Base-by-base conservation (phyloP, 1,284 basidiomycete species). In the Retiboletus fuscus region DNA sequence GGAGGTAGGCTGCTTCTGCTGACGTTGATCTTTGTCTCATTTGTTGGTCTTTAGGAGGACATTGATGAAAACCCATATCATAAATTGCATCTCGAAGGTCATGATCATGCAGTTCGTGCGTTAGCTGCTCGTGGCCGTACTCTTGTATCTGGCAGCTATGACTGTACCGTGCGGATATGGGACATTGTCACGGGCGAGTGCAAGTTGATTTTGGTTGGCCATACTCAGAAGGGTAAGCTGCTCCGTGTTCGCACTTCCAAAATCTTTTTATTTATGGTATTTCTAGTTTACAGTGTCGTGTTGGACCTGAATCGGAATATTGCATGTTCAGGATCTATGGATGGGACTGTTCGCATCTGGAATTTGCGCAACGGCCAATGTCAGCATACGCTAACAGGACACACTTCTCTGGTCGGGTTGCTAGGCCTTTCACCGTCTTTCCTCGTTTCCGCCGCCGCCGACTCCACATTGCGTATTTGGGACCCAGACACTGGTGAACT, bases 291-390 rank as follows among this genome's bases (percentile, higher is more conserved):
- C 84, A 95, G 94, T 78, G 94, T 97, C 71, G 93, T 97, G 47
- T 89, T 97, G 69, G 95, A 98, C 83, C 88, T 92, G 69, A 85
- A 88, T 62, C 93, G 96, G 26, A 92, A 95, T 72, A 93, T 96
- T 78, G 95, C 95, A 46, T 95, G 94, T 73, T 98, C 96, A 1
- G 96, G 96, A 10, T 98, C 96, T 2, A 97, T 98, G 96, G 96
- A 98, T 81, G 94, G 95, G 67, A 96, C 95, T 4, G 96, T 98
- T 74, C 93, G 95, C 67, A 91, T 98, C 47, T 98, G 96, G 96
- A 93, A 94, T 76, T 85, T 96, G 43, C 88, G 87, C 61, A 95
- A 89, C 2, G 96, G 96, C 1, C 87, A 92, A 78, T 94, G 92
- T 73, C 88, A 93, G 53, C 91, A 95, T 78, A 92, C 92, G 2